Percentiles rank a stretch among this genome's conserved stretches.
Evolutionary conservation across 768 basidiomycete species (phyloP).

Genomic region (Mycena olivaceomarginata): DNA sequence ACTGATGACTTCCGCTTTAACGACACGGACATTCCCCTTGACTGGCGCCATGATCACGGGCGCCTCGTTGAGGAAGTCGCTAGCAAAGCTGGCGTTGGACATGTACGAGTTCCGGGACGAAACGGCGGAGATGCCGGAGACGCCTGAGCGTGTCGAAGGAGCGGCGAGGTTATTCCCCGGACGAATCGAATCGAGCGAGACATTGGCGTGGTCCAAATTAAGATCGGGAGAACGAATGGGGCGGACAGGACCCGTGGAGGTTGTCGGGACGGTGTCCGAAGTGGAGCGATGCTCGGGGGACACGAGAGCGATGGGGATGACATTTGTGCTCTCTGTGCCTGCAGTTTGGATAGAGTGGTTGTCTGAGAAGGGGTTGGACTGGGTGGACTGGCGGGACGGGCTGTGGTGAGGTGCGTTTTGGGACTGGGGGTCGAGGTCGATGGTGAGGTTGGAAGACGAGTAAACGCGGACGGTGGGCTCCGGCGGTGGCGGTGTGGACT

Average conservation of each 20-base stretch:
- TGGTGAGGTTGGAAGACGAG: constrained; percentile 68
- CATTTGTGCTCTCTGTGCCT: constrained; percentile 88
- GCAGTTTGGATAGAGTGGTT: constrained; percentile 88
- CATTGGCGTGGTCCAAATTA: constrained; percentile 77
- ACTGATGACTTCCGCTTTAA: constrained; percentile 87
- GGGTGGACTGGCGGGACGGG: constrained; percentile 54
- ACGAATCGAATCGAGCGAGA: constrained; percentile 72
- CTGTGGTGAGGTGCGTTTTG: constrained; percentile 56
- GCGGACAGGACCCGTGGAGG: constrained; percentile 69
- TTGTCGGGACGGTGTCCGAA: constrained; percentile 54
- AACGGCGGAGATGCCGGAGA: constrained; percentile 70
- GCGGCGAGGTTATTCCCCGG: constrained; percentile 60
- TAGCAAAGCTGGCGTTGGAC: constrained; percentile 84
- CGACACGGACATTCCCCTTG: constrained; percentile 79
- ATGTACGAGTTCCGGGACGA: constrained; percentile 81
- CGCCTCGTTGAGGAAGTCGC: constrained; percentile 87
- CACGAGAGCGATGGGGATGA: constrained; percentile 91
- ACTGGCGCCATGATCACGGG: constrained; percentile 88
- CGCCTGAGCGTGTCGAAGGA: constrained; percentile 72
- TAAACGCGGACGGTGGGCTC: constrained; percentile 68
- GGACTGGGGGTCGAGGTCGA: constrained; percentile 77
- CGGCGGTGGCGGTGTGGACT: constrained; percentile 62
- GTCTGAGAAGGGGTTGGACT: constrained; percentile 86
- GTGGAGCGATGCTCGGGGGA: constrained; percentile 70
- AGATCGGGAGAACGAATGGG: constrained; percentile 78